Conservation (phyloP, 768 basidiomycete genomes). For the Steccherinum ochraceum region DNA sequence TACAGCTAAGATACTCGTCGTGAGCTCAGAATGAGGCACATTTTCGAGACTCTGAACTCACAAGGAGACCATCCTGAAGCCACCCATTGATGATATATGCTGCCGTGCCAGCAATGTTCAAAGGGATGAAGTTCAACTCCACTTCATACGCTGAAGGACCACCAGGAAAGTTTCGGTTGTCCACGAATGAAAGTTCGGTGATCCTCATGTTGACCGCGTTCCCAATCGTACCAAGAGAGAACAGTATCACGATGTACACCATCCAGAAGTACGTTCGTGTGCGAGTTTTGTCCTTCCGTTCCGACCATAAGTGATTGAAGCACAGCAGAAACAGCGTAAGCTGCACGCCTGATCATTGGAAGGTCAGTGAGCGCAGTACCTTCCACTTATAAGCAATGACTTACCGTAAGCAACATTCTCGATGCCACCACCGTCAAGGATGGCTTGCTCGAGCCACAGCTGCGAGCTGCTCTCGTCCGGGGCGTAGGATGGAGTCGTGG, state of each 20-base stretch:
- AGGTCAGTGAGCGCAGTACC: background rate
- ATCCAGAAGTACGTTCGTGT: background rate
- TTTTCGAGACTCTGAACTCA: background rate
- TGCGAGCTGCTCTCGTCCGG: background rate
- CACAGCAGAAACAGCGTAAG: background rate
- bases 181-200: background rate
- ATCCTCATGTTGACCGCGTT: background rate
- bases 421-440: background rate
- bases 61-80: constrained; percentile 14
- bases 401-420: background rate
- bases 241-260: constrained; percentile 22
- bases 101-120: background rate
- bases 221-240: constrained; percentile 20
- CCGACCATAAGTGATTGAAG: background rate
- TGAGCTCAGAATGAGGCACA: background rate
- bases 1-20: constrained; percentile 15
- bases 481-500: no score
- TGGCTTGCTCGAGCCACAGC: background rate
- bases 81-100: constrained; percentile 2
- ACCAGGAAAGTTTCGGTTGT: background rate
- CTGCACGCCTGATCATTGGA: background rate
- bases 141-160: constrained; percentile 8
- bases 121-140: no score
- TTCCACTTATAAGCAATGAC: no score
- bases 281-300: background rate